These are phyloP conservation scores for Hawksworthiomyces lignivorus DNA, from an alignment of 2,329 filamentous ascomycete species.

Conservation along the genomic window DNA sequence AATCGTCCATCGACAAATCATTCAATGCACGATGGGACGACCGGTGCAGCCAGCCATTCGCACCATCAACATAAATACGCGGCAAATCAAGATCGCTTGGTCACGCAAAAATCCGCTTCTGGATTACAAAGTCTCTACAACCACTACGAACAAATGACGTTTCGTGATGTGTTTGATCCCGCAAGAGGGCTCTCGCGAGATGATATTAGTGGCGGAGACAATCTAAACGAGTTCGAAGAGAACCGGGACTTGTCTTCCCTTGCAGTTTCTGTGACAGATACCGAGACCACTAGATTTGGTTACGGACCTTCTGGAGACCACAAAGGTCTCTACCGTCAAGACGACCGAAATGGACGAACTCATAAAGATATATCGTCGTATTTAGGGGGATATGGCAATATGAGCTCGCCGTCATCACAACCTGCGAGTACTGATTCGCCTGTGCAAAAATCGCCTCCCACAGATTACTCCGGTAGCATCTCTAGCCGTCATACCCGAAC, in stretches of 20 bases:
- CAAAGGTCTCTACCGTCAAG: too few relatives aligned
- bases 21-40: too few relatives aligned
- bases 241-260: too few relatives aligned
- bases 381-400: slow-evolving; percentile 4
- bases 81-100: too few relatives aligned
- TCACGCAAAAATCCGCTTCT: too few relatives aligned
- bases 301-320: too few relatives aligned
- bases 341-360: background rate
- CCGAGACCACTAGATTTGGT: too few relatives aligned
- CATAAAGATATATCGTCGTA: slow-evolving; percentile 10
- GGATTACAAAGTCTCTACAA: slow-evolving; percentile 46
- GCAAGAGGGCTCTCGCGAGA: too few relatives aligned
- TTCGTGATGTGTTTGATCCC: slow-evolving; percentile 39
- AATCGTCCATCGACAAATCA: slow-evolving; percentile 20
- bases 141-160: slow-evolving; percentile 51
- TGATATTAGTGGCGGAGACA: too few relatives aligned
- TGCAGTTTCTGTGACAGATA: too few relatives aligned
- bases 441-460: slow-evolving; percentile 22
- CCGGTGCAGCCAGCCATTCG: too few relatives aligned
- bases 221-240: too few relatives aligned
- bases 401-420: background rate
- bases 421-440: slow-evolving; percentile 15
- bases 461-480: slow-evolving; percentile 41
- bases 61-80: slow-evolving; percentile 13
- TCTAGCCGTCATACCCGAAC: slow-evolving; percentile 49